Conservation (phyloP, 2,329 filamentous ascomycete species). For the Corynespora cassiicola region DNA sequence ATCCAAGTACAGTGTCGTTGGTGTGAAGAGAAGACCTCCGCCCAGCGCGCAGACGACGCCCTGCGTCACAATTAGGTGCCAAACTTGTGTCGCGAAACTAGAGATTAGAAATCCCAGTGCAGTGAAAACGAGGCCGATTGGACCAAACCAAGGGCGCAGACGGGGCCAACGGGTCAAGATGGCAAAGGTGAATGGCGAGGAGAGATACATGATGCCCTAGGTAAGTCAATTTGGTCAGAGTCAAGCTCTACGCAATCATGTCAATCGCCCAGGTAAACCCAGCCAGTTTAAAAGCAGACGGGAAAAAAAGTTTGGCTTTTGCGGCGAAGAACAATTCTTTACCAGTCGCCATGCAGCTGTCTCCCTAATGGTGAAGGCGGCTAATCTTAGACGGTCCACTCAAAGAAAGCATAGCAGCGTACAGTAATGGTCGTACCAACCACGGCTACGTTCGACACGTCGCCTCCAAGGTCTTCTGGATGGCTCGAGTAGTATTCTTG, state of each 20-base stretch:
- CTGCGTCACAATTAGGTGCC: constrained; percentile 37
- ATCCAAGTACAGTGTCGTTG: constrained; percentile 61
- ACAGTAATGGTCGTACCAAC: constrained; percentile 29
- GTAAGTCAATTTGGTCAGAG: no score
- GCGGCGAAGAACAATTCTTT: no score
- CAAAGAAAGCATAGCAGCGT: constrained; percentile 6
- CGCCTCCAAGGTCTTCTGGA: constrained; percentile 14
- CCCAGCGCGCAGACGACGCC: constrained; percentile 45
- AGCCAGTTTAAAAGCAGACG: no score
- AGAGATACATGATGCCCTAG: constrained; percentile 54
- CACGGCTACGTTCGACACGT: constrained; percentile 15
- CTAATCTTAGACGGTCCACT: constrained; percentile 47
- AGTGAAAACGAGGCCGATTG: constrained; percentile 40
- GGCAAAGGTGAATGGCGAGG: constrained; percentile 45
- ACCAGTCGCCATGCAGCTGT: no score
- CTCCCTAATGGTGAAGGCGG: no score
- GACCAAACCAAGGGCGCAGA: constrained; percentile 33
- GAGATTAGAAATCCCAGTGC: no score
- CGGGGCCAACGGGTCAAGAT: constrained; percentile 38
- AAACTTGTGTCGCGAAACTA: constrained; percentile 23
- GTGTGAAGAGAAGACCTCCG: constrained; percentile 55
- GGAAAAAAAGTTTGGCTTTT: no score
- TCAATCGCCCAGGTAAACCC: no score
- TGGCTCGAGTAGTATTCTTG: constrained; percentile 28
- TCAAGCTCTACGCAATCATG: no score